Evolutionary conservation across 208 protist species (phyloP).

Genomic region (Spongospora subterranea): DNA sequence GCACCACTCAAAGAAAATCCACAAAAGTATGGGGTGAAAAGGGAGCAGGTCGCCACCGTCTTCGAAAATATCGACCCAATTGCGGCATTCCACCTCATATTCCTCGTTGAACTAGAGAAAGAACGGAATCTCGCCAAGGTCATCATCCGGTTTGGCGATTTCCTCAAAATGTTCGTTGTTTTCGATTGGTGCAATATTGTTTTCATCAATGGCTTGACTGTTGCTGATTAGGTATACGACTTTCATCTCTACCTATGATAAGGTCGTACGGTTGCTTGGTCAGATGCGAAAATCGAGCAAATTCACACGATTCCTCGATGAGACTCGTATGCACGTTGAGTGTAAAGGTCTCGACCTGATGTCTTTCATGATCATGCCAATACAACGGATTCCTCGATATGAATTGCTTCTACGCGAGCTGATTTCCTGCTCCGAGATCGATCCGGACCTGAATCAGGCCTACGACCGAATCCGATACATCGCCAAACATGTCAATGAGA

Average conservation of each 20-base stretch:
- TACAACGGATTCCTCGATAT: constrained; percentile 21
- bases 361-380: constrained; percentile 49
- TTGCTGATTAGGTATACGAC: constrained; percentile 45
- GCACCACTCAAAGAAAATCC: not conserved
- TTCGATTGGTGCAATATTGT: not conserved
- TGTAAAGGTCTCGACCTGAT: constrained; percentile 31
- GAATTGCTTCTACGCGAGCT: constrained; percentile 51
- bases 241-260: constrained; percentile 30
- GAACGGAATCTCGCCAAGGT: constrained; percentile 1
- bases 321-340: not conserved
- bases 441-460: not conserved
- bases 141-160: constrained; percentile 47
- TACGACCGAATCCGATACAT: constrained; percentile 41
- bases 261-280: not conserved
- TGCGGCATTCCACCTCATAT: constrained; percentile 38
- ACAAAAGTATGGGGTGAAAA: constrained; percentile 28
- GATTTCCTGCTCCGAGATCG: constrained; percentile 24
- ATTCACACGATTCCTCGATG: constrained; percentile 27
- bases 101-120: constrained; percentile 27
- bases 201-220: not conserved
- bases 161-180: constrained; percentile 28
- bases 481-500: constrained; percentile 51
- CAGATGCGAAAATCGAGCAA: constrained; percentile 42
- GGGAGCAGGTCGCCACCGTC: constrained; percentile 25
- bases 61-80: constrained; percentile 37